Base-by-base conservation (phyloP, 148 eudicot species). In the Chenopodium suecicum region DNA sequence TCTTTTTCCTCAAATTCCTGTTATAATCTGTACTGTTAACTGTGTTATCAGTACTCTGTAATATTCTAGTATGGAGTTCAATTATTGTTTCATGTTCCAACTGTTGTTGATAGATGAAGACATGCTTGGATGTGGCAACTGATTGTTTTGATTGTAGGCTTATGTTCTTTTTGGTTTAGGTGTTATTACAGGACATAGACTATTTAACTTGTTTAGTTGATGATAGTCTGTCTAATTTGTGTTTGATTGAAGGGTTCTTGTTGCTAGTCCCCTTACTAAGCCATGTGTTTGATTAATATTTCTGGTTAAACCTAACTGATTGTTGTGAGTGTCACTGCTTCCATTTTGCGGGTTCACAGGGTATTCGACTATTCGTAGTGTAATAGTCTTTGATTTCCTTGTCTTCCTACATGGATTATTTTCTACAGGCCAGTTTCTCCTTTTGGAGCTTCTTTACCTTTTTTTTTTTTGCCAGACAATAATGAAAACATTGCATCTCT, bases 241-340 rank as follows among this genome's bases (percentile, higher is more conserved):
- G 66, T 62, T 34, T 41, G 44, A 41, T 7, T 41, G 1, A 19
- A 56, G 62, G 62, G 17, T 56, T 52, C 56, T 52, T 52, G 2
- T 52, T 52, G 16, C 56, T 52, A 50, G 29, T 50, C 54, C 54
- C 54, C 10, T 50, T 12, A 50, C 54, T 12, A 10, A 52, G 56
- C 56, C 56, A 52, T 52, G 56, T 52, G 16, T 14, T 41, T 41
- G 44, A 41, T 41, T 41, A 41, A 31, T 37, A 54, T n/a, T 16
- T 54, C 20, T 69, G 54, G 54, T 66, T 52, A 65, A 78, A 68
- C 5, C 25, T 71, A 70, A 37, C 22, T 79, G 81, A 13, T 48
- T 20, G 32, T 19, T 48, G 3, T n/a, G 1, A 48, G 62, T 64
- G 54, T 10, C 22, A 22, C 22, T 79, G 62, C 75, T 79, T 79